phyloP scores from a whole-genome alignment of 345 rosid genomes.

The Trapa bicornis region DNA sequence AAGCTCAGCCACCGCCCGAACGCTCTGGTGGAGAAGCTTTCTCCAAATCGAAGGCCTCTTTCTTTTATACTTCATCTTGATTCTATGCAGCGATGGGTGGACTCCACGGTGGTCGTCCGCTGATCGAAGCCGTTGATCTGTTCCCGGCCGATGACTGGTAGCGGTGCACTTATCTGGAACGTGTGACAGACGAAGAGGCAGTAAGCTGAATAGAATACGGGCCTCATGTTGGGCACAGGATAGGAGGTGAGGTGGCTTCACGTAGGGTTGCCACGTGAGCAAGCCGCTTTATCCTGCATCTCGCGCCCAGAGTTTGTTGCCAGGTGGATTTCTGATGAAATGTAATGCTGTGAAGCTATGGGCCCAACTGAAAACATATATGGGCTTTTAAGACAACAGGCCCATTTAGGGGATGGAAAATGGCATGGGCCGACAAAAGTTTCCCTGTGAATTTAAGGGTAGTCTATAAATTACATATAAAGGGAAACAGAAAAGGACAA shows the following conservation, averaged over 20 bases:
- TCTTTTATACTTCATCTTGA: background rate
- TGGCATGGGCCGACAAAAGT: background rate
- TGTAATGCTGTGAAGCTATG: too few relatives aligned
- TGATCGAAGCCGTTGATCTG: conserved; percentile 7
- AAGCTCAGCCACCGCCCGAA: background rate
- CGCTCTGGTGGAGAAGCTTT: background rate
- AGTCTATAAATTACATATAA: too few relatives aligned
- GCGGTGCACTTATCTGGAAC: conserved; percentile 6
- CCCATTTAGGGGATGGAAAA: too few relatives aligned
- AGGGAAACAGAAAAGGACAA: background rate
- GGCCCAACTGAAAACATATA: too few relatives aligned
- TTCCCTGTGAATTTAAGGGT: background rate
- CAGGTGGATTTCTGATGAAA: background rate
- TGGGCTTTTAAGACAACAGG: too few relatives aligned
- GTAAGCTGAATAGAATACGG: conserved; percentile 5
- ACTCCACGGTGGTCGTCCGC: background rate
- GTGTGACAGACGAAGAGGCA: conserved; percentile 1
- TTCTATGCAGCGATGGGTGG: background rate
- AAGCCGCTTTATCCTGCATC: conserved; percentile 12
- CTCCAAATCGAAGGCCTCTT: background rate
- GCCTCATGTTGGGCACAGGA: conserved; percentile 21
- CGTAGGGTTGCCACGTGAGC: conserved; percentile 16
- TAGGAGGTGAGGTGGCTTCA: conserved; percentile 19
- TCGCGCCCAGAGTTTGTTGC: conserved; percentile 12
- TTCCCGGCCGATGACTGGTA: background rate